A percentile compares a stretch with the other conserved stretches of the same genome.
These are phyloP conservation scores for Candida sojae DNA, from an alignment of 1,139 yeast genomes.

Conservation along the genomic window DNA sequence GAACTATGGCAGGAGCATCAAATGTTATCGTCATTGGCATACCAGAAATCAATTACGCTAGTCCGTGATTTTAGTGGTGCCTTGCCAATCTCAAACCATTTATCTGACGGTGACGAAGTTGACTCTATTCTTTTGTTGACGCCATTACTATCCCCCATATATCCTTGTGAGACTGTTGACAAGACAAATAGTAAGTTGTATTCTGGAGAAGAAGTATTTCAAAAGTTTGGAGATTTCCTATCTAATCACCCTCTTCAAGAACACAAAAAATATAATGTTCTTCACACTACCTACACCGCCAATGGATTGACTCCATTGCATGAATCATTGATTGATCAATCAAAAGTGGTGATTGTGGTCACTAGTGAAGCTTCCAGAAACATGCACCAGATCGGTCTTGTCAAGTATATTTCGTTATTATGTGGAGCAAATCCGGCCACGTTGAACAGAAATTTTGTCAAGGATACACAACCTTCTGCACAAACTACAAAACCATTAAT, in stretches of 20 bases:
- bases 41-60: constrained; percentile 55
- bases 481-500: constrained; percentile 53
- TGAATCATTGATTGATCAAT: constrained; percentile 55
- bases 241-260: constrained; percentile 34
- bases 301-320: constrained; percentile 63
- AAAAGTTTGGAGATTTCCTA: constrained; percentile 45
- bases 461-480: constrained; percentile 18
- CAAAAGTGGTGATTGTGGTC: constrained; percentile 57
- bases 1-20: constrained; percentile 46
- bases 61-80: constrained; percentile 56
- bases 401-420: constrained; percentile 56
- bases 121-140: constrained; percentile 53
- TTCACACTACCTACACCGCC: constrained; percentile 66
- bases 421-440: constrained; percentile 53
- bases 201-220: constrained; percentile 61
- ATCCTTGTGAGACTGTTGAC: constrained; percentile 17
- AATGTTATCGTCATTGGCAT: constrained; percentile 47
- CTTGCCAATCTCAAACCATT: constrained; percentile 51
- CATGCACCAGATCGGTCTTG: constrained; percentile 67
- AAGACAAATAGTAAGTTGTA: constrained; percentile 27
- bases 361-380: constrained; percentile 66
- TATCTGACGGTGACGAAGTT: constrained; percentile 18
- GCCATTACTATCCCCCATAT: constrained; percentile 52
- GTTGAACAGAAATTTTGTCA: constrained; percentile 19
- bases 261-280: constrained; percentile 44